phyloP scores from a whole-genome alignment of 129 eudicot genomes.

The Flaveria robusta region DNA sequence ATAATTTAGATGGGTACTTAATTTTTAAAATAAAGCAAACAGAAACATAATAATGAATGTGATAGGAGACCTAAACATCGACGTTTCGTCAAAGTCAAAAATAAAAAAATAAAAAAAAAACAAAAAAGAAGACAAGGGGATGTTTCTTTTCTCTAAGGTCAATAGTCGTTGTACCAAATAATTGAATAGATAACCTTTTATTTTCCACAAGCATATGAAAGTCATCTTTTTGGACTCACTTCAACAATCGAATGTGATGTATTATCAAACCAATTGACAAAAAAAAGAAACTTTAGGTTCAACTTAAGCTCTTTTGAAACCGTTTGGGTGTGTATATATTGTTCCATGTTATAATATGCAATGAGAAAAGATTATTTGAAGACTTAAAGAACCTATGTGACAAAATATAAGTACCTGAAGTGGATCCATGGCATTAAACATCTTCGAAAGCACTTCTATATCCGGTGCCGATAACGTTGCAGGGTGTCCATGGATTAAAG shows the following conservation, averaged over 20 bases:
- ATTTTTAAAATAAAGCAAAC: neutral
- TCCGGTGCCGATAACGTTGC: constrained; percentile 39
- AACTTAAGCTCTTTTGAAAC: too few relatives aligned
- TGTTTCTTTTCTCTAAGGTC: neutral
- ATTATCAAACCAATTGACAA: neutral
- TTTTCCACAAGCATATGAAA: neutral
- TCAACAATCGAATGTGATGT: neutral
- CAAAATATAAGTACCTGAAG: neutral
- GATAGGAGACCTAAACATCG: neutral
- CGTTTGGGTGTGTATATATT: neutral
- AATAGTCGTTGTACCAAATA: neutral
- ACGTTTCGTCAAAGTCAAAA: neutral
- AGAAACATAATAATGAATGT: neutral
- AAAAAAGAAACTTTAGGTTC: neutral
- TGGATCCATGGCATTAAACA: neutral
- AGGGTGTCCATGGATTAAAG: constrained; percentile 31
- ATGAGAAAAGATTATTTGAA: neutral
- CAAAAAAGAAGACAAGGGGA: neutral
- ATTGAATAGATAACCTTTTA: neutral
- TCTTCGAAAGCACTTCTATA: constrained; percentile 23
- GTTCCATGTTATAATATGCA: neutral
- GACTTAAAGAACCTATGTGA: neutral
- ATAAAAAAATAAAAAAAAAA: neutral
- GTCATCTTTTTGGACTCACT: neutral
- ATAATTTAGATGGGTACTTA: neutral